Percentiles rank a stretch among this genome's conserved stretches.
Evolutionary conservation across 305 asterid species (phyloP).

Genomic region (Fraxinus angustifolia): DNA sequence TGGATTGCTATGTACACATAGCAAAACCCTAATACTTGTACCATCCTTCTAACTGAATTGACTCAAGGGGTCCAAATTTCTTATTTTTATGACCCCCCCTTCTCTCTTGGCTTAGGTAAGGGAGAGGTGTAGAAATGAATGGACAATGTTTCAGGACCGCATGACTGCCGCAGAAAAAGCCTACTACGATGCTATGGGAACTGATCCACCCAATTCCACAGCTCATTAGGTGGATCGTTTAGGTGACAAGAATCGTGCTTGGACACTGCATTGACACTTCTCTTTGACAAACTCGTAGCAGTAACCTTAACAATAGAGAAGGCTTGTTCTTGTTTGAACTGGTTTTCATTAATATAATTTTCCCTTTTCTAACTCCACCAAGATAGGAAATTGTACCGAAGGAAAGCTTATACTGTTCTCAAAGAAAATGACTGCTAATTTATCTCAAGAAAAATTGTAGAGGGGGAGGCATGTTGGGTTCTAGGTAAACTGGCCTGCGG

Average conservation of each 20-base stretch:
- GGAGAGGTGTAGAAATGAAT: constrained; percentile 81
- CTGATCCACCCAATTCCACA: constrained; percentile 63
- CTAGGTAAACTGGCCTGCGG: neutral
- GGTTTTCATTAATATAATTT: neutral
- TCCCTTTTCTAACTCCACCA: neutral
- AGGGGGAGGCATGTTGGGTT: neutral
- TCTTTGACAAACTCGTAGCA: neutral
- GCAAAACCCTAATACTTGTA: too few relatives aligned
- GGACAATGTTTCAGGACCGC: constrained; percentile 78
- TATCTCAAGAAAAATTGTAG: neutral
- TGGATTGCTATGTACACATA: too few relatives aligned
- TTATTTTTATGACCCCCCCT: neutral
- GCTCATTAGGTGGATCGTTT: constrained; percentile 27
- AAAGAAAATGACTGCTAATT: neutral
- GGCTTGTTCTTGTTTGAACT: neutral
- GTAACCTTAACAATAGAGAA: neutral
- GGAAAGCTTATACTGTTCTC: neutral
- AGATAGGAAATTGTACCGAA: neutral
- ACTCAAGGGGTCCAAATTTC: neutral
- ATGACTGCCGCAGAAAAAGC: constrained; percentile 64
- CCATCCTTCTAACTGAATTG: neutral
- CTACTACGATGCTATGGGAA: constrained; percentile 59
- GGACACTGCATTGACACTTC: neutral
- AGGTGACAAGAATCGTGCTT: neutral
- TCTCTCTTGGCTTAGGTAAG: constrained; percentile 52